These are phyloP conservation scores for Hymenotorrendiella dingleyae DNA, from an alignment of 2,329 filamentous ascomycete species.

Conservation along the genomic window DNA sequence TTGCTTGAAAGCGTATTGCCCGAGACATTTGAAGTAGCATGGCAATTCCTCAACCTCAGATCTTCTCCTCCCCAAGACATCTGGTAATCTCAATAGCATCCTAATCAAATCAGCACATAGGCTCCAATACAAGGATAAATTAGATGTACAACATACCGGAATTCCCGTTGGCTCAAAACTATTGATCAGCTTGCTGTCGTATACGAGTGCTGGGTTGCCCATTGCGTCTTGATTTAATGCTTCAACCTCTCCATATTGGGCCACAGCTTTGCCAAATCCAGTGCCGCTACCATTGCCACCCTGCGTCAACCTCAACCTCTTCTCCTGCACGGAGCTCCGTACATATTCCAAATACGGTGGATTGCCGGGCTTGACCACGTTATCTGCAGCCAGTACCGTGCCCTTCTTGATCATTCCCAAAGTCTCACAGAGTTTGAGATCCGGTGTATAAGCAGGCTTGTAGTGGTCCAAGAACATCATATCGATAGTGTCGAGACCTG, in stretches of 20 bases:
- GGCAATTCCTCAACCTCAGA: not conserved
- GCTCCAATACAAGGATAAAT: not conserved
- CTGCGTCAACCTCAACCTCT: conserved; percentile 43
- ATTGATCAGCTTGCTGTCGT: conserved; percentile 56
- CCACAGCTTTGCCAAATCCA: conserved; percentile 26
- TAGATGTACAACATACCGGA: conserved; percentile 42
- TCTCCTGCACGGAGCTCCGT: conserved; percentile 56
- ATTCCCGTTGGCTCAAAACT: conserved; percentile 65
- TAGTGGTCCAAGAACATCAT: conserved; percentile 68
- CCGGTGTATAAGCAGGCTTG: conserved; percentile 68
- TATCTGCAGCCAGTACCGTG: conserved; percentile 61
- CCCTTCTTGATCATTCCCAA: conserved; percentile 58
- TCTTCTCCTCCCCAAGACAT: conserved; percentile 39
- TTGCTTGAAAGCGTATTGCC: no score
- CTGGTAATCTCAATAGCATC: conserved; percentile 62
- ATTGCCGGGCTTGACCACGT: conserved; percentile 66
- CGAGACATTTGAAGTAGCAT: not conserved
- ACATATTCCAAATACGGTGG: conserved; percentile 68
- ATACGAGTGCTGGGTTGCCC: conserved; percentile 60
- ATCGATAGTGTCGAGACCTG: conserved; percentile 23
- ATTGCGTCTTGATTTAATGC: conserved; percentile 28
- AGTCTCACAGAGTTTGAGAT: conserved; percentile 72
- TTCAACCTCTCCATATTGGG: conserved; percentile 34
- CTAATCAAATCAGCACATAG: conserved; percentile 37
- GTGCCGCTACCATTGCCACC: conserved; percentile 38